Percentiles rank a stretch among this genome's conserved stretches.
Evolutionary conservation across 2,329 filamentous ascomycete species (phyloP).

Genomic region (Raffaelea albimanens): DNA sequence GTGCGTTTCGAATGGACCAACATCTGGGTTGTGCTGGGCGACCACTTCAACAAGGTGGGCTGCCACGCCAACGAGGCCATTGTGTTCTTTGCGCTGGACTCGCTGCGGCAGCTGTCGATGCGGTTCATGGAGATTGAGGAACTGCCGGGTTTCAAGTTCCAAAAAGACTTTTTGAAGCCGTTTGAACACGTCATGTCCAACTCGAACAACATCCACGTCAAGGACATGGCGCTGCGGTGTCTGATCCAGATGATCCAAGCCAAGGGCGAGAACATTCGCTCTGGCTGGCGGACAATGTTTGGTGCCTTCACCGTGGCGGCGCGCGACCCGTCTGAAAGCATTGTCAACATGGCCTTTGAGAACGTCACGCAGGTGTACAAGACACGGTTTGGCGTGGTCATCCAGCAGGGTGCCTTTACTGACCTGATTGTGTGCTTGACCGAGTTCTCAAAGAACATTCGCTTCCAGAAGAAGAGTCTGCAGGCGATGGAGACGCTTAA

Average conservation of each 20-base stretch:
- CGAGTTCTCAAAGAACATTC: constrained; percentile 97
- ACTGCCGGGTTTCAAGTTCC: constrained; percentile 96
- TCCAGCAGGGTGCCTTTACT: constrained; percentile 92
- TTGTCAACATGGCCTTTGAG: constrained; percentile 94
- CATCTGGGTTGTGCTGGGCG: constrained; percentile 94
- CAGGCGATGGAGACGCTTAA: constrained; percentile 94
- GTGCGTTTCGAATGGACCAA: constrained; percentile 97
- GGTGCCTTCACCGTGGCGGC: constrained; percentile 96
- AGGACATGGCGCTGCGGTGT: constrained; percentile 93
- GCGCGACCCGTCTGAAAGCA: constrained; percentile 83
- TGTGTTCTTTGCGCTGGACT: constrained; percentile 95
- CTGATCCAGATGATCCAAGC: constrained; percentile 99
- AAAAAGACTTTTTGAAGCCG: constrained; percentile 97
- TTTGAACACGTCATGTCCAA: constrained; percentile 98
- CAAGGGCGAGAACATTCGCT: constrained; percentile 90
- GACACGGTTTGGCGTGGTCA: constrained; percentile 88
- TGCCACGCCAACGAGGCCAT: constrained; percentile 95
- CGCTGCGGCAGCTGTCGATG: constrained; percentile 91
- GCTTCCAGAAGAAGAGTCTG: constrained; percentile 96
- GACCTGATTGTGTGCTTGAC: constrained; percentile 94
- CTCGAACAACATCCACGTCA: constrained; percentile 81
- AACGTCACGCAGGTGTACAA: constrained; percentile 95
- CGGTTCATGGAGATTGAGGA: constrained; percentile 98
- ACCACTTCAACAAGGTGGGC: constrained; percentile 96
- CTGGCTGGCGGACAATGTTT: constrained; percentile 99